These are phyloP conservation scores for Plasmodium gallinaceum DNA, from an alignment of 169 alveolate species.

Conservation along the genomic window DNA sequence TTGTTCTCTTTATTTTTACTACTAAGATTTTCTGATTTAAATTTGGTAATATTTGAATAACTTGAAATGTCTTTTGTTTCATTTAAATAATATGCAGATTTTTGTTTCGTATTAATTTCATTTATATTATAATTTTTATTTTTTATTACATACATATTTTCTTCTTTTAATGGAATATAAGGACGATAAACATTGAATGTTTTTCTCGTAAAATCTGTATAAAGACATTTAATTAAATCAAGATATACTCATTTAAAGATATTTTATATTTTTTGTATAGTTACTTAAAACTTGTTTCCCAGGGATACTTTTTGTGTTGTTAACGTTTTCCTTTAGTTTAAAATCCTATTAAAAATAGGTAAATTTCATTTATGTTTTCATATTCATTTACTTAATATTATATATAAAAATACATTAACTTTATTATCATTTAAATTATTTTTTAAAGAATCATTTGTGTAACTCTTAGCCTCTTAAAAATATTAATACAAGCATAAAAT, in stretches of 20 bases:
- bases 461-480: too few species aligned
- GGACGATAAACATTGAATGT: background rate
- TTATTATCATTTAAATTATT: background rate
- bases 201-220: background rate
- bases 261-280: background rate
- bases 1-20: background rate
- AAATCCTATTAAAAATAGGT: conserved; percentile 8
- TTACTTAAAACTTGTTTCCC: conserved; percentile 4
- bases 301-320: background rate
- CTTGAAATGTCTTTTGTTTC: background rate
- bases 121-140: background rate
- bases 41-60: background rate
- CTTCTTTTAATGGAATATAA: too few species aligned
- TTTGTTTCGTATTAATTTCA: background rate
- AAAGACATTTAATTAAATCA: background rate
- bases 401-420: background rate
- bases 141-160: background rate
- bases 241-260: background rate
- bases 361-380: background rate
- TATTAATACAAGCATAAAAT: too few species aligned
- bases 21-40: background rate
- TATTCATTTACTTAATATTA: background rate
- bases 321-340: conserved; percentile 1
- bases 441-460: too few species aligned
- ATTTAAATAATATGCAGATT: background rate